A percentile compares a stretch with the other conserved stretches of the same genome.
Conservation (phyloP, 768 basidiomycete genomes). For the Amanita inopinata region DNA sequence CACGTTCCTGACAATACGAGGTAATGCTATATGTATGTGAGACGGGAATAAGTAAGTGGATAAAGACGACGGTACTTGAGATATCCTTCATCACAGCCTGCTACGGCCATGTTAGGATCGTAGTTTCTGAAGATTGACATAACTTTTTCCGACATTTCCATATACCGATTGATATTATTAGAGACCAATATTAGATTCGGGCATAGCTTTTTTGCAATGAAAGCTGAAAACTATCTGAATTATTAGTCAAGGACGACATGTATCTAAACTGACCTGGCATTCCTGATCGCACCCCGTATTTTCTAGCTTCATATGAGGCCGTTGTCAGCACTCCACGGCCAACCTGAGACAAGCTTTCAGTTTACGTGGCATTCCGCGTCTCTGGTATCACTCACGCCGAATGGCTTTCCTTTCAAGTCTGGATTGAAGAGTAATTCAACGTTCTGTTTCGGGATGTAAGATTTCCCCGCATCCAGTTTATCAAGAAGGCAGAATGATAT, state of each 20-base stretch:
- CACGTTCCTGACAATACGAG: slow-evolving; percentile 61
- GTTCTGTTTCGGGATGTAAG: slow-evolving; percentile 24
- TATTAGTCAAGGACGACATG: not conserved
- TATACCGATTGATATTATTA: slow-evolving; percentile 50
- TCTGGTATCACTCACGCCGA: slow-evolving; percentile 40
- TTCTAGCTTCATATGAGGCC: slow-evolving; percentile 87
- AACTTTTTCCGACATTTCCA: slow-evolving; percentile 61
- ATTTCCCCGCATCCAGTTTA: not conserved
- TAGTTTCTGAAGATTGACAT: slow-evolving; percentile 63
- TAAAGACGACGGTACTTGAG: slow-evolving; percentile 62
- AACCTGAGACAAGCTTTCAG: slow-evolving; percentile 35
- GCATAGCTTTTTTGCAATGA: slow-evolving; percentile 90
- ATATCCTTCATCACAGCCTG: slow-evolving; percentile 87
- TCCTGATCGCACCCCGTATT: slow-evolving; percentile 84
- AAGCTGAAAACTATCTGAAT: slow-evolving; percentile 37
- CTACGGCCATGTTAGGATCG: slow-evolving; percentile 65
- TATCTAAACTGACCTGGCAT: slow-evolving; percentile 77
- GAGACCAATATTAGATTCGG: slow-evolving; percentile 72
- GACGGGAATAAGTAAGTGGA: slow-evolving; percentile 5
- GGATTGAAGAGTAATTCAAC: slow-evolving; percentile 67
- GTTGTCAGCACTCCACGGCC: slow-evolving; percentile 80
- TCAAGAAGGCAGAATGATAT: slow-evolving; percentile 1
- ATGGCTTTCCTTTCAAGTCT: slow-evolving; percentile 58
- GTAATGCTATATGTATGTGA: slow-evolving; percentile 53
- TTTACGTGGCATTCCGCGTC: slow-evolving; percentile 11